Evolutionary conservation across 2,329 filamentous ascomycete genomes (phyloP).

Genomic region (Pyrenophora tritici-repentis): DNA sequence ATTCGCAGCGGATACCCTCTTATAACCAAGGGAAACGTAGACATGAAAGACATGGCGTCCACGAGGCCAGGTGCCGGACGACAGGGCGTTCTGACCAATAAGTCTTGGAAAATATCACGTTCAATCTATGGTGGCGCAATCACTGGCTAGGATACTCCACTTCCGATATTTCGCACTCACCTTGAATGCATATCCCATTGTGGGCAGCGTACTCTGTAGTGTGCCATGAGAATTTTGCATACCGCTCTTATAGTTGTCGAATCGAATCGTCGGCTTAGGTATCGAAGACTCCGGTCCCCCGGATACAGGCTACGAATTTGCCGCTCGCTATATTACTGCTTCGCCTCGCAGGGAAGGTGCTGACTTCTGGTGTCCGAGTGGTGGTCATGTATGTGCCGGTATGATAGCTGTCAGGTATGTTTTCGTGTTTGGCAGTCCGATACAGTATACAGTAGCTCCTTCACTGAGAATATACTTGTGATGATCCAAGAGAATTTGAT

Average conservation of each 20-base stretch:
- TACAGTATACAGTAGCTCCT: not conserved
- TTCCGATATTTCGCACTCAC: constrained; percentile 24
- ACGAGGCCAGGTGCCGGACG: constrained; percentile 34
- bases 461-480: not conserved
- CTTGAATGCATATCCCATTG: constrained; percentile 17
- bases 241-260: constrained; percentile 18
- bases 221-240: constrained; percentile 13
- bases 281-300: constrained; percentile 10
- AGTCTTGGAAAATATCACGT: constrained; percentile 31
- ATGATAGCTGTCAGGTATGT: not conserved
- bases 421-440: not conserved
- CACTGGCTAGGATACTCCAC: constrained; percentile 32
- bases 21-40: constrained; percentile 26
- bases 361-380: constrained; percentile 4
- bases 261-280: constrained; percentile 6
- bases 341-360: constrained; percentile 11
- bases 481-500: no score
- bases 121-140: constrained; percentile 35
- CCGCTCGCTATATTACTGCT: constrained; percentile 17
- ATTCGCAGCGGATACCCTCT: constrained; percentile 12
- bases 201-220: constrained; percentile 17
- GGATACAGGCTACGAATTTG: constrained; percentile 19
- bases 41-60: not conserved
- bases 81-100: constrained; percentile 29
- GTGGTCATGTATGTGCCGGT: not conserved